Percentiles rank a stretch among this genome's conserved stretches.
Evolutionary conservation across 441 rosid species (phyloP).

Genomic region (Bocquillonia castaneifolia): DNA sequence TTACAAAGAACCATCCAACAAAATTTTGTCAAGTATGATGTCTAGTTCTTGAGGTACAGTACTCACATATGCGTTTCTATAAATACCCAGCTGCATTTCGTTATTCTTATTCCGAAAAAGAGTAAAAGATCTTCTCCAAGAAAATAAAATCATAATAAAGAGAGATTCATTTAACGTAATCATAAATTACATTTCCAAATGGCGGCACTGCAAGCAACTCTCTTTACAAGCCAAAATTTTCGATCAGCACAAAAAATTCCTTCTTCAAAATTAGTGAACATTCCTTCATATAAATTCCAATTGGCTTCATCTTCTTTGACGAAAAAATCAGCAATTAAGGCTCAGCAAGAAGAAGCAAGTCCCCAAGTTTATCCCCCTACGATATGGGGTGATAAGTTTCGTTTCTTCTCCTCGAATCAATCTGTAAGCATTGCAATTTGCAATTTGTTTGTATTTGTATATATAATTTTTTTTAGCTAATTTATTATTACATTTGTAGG

Average conservation of each 20-base stretch:
- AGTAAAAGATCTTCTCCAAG: no score
- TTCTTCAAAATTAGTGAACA: not conserved
- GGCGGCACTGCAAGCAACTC: not conserved
- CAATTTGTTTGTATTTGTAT: no score
- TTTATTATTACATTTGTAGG: not conserved
- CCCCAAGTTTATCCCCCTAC: not conserved
- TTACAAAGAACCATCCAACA: no score
- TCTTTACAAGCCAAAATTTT: not conserved
- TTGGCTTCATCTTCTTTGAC: not conserved
- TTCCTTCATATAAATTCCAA: not conserved
- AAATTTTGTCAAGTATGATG: no score
- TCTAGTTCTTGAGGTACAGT: no score
- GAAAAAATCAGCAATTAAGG: not conserved
- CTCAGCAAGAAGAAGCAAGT: not conserved
- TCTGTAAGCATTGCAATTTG: not conserved
- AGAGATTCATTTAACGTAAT: no score
- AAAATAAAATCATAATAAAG: no score
- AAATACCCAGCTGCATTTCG: no score
- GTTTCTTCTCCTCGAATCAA: not conserved
- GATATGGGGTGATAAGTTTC: not conserved
- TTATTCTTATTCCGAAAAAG: no score
- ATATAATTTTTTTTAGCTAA: no score
- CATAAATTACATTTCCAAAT: no score
- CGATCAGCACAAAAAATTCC: not conserved
- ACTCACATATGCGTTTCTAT: no score